These are phyloP conservation scores for Cyclocybe cylindracea DNA, from an alignment of 768 basidiomycete species.

Conservation along the genomic window DNA sequence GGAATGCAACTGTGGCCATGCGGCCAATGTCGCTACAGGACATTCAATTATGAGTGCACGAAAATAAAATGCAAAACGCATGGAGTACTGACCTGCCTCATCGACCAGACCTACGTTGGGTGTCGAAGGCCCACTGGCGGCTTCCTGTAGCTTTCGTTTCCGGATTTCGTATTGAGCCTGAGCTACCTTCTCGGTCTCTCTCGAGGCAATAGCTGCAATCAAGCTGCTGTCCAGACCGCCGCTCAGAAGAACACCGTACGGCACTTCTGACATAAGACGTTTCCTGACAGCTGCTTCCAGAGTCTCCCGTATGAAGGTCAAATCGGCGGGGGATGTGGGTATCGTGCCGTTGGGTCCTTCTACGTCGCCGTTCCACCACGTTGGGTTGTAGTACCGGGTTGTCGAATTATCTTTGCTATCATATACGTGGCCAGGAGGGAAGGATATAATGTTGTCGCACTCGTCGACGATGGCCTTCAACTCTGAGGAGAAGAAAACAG, in stretches of 20 bases:
- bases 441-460: slow-evolving; percentile 92
- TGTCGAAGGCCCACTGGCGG: slow-evolving; percentile 56
- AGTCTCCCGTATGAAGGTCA: slow-evolving; percentile 71
- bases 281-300: slow-evolving; percentile 93
- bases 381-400: slow-evolving; percentile 82
- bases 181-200: slow-evolving; percentile 93
- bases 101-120: slow-evolving; percentile 45
- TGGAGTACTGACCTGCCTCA: slow-evolving; percentile 50
- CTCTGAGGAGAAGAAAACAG: slow-evolving; percentile 93
- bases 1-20: slow-evolving; percentile 97
- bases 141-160: slow-evolving; percentile 56
- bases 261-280: slow-evolving; percentile 96
- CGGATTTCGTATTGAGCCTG: slow-evolving; percentile 75
- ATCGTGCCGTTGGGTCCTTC: slow-evolving; percentile 55
- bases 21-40: slow-evolving; percentile 63
- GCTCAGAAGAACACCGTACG: slow-evolving; percentile 93
- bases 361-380: slow-evolving; percentile 87
- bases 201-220: slow-evolving; percentile 91
- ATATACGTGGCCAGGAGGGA: slow-evolving; percentile 97
- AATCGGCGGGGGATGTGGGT: slow-evolving; percentile 63
- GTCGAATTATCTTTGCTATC: slow-evolving; percentile 82
- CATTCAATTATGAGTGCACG: slow-evolving; percentile 7
- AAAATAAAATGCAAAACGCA: background rate
- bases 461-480: slow-evolving; percentile 90
- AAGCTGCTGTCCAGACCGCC: slow-evolving; percentile 96